These are phyloP conservation scores for Vanilla planifolia DNA, from an alignment of 106 monocot genomes.

Conservation along the genomic window DNA sequence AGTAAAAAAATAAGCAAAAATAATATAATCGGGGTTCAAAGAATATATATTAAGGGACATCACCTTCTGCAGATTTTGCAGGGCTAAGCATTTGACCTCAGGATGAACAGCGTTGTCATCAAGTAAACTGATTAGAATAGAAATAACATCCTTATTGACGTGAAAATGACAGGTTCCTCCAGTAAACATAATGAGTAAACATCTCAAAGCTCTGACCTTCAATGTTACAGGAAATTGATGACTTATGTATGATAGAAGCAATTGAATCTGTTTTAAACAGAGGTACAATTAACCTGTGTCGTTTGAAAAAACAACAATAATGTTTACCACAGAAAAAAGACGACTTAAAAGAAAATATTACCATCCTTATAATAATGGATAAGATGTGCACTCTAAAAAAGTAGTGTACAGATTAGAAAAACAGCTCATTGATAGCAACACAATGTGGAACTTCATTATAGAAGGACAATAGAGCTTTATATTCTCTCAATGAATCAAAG, in stretches of 20 bases:
- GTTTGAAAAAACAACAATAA: not conserved
- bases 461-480: no score
- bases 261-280: conserved; percentile 37
- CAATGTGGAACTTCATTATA: no score
- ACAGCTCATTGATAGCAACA: no score
- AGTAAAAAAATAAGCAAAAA: conserved; percentile 1
- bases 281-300: not conserved
- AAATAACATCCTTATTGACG: conserved; percentile 14
- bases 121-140: conserved; percentile 19
- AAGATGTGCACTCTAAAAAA: no score
- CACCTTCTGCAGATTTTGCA: conserved; percentile 54
- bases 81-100: conserved; percentile 24
- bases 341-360: no score
- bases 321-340: not conserved
- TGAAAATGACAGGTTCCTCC: conserved; percentile 23
- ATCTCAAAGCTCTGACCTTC: conserved; percentile 43
- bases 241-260: conserved; percentile 28
- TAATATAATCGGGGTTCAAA: not conserved
- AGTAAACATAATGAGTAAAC: conserved; percentile 32
- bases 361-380: no score
- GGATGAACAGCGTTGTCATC: conserved; percentile 24
- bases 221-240: conserved; percentile 20
- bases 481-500: no score
- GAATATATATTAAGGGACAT: not conserved
- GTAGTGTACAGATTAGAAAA: no score